Conservation (phyloP, 2,329 filamentous ascomycete genomes). For the Aspergillus tubingensis region DNA sequence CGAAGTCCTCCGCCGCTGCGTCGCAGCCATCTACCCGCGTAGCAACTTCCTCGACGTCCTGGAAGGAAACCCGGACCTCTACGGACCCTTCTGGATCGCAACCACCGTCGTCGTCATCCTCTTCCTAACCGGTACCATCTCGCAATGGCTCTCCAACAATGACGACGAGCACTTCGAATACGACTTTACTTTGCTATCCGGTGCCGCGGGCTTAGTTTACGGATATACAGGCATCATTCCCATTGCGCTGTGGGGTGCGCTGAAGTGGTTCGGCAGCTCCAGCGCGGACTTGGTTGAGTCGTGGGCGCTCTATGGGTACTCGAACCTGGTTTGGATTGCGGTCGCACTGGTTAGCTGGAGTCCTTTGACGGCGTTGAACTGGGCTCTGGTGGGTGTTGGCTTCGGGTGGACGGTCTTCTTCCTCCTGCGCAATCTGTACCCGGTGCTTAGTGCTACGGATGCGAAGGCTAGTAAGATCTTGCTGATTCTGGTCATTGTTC, state of each 20-base stretch:
- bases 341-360: conserved; percentile 92
- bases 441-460: conserved; percentile 89
- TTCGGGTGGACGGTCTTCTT: conserved; percentile 82
- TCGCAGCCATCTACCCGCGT: conserved; percentile 83
- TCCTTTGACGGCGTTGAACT: conserved; percentile 82
- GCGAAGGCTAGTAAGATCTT: conserved; percentile 86
- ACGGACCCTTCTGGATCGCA: conserved; percentile 98
- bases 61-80: conserved; percentile 94
- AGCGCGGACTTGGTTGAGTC: conserved; percentile 92
- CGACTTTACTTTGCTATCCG: conserved; percentile 85
- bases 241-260: conserved; percentile 77
- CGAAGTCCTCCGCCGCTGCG: conserved; percentile 83
- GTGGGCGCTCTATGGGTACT: conserved; percentile 93
- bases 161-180: conserved; percentile 76
- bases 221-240: conserved; percentile 91
- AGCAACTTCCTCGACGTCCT: conserved; percentile 96
- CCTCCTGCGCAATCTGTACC: conserved; percentile 82
- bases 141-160: conserved; percentile 75
- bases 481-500: conserved; percentile 75
- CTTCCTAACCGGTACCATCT: conserved; percentile 93
- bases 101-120: conserved; percentile 95
- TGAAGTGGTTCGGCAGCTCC: conserved; percentile 95
- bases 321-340: conserved; percentile 95
- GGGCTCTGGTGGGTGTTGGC: conserved; percentile 85
- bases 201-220: conserved; percentile 88